A percentile compares a stretch with the other conserved stretches of the same genome.
Evolutionary conservation across 208 protist species (phyloP).

Genomic region (Phytomonas francai): DNA sequence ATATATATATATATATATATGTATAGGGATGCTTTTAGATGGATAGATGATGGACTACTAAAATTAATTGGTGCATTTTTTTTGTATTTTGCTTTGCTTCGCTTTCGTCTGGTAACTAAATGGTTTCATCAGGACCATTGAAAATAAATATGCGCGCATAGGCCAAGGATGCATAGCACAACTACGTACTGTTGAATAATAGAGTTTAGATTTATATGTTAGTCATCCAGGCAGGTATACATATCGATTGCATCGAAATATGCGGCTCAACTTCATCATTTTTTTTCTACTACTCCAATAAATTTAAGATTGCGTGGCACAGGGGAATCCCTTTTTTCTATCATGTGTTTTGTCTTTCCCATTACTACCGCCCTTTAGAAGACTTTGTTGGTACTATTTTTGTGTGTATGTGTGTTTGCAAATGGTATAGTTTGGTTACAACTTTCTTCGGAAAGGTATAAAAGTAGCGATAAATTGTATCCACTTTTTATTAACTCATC

Average conservation of each 20-base stretch:
- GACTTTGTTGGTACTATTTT: background rate
- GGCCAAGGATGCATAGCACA: background rate
- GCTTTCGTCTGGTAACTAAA: constrained; percentile 3
- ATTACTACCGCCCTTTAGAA: too few species aligned
- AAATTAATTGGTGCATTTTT: background rate
- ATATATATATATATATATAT: background rate
- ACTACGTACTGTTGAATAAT: background rate
- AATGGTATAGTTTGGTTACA: background rate
- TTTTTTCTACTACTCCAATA: constrained; percentile 10
- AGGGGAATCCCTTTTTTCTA: background rate
- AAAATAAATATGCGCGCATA: constrained; percentile 7
- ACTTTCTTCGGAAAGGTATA: background rate
- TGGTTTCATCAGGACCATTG: constrained; percentile 1
- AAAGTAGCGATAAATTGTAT: background rate
- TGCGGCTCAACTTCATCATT: background rate
- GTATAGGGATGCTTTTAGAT: background rate
- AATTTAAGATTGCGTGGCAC: background rate
- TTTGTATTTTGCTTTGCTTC: constrained; percentile 7
- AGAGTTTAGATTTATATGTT: background rate
- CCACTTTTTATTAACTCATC: background rate
- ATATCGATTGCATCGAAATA: constrained; percentile 7
- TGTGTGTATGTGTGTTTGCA: background rate
- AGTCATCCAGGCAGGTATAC: background rate
- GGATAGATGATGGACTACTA: background rate
- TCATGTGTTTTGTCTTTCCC: background rate